Evolutionary conservation across 1,284 basidiomycete genomes (phyloP).

Genomic region (Sanghuangporus weigelae): DNA sequence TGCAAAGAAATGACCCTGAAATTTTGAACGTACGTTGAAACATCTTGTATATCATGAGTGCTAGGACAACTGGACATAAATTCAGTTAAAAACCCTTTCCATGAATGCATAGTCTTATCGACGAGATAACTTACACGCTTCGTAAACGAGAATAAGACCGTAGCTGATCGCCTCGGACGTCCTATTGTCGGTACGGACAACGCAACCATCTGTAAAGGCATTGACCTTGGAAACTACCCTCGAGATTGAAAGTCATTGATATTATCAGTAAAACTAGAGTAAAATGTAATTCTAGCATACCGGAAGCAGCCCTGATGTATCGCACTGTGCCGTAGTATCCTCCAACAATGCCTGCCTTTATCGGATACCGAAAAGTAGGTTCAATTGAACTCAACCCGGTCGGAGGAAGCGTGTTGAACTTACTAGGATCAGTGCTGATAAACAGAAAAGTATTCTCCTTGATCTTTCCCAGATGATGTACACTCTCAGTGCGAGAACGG

Average conservation of each 20-base stretch:
- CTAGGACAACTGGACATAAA: not conserved
- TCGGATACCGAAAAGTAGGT: not conserved
- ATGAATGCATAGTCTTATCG: too few relatives aligned
- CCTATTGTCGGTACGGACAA: not conserved
- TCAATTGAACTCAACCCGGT: not conserved
- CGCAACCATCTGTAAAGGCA: not conserved
- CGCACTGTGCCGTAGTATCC: slow-evolving; percentile 1
- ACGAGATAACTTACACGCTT: not conserved
- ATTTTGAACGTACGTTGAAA: not conserved
- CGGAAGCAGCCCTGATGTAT: not conserved
- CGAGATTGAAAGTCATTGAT: too few relatives aligned
- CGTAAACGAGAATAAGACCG: slow-evolving; percentile 1
- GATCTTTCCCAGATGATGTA: slow-evolving; percentile 9
- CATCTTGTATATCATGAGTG: slow-evolving; percentile 3
- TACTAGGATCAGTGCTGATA: not conserved
- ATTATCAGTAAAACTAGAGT: not conserved
- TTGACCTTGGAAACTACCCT: not conserved
- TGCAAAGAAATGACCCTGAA: not conserved
- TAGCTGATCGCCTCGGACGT: slow-evolving; percentile 6
- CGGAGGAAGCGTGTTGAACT: not conserved
- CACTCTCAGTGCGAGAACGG: slow-evolving; percentile 3
- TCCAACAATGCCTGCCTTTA: slow-evolving; percentile 1
- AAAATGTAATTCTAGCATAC: not conserved
- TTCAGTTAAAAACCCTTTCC: not conserved
- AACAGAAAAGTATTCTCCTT: not conserved